These are phyloP conservation scores for Eustoma russellianum DNA, from an alignment of 257 asterid genomes.

Conservation along the genomic window DNA sequence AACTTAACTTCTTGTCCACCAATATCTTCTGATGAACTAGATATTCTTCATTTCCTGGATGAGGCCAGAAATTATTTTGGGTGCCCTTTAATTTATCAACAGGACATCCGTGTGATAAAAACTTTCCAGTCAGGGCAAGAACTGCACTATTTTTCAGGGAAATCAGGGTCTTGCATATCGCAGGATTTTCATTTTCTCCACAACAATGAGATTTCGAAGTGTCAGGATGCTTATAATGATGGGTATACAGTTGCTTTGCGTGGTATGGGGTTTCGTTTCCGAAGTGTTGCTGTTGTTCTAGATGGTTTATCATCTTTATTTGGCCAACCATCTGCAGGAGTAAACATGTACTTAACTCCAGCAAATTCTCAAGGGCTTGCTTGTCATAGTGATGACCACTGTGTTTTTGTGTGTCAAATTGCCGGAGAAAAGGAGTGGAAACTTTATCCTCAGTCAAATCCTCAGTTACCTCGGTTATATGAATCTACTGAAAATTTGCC, in stretches of 20 bases:
- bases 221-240: constrained; percentile 49
- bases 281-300: constrained; percentile 48
- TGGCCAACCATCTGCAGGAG: constrained; percentile 86
- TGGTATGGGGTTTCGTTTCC: constrained; percentile 61
- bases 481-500: constrained; percentile 22
- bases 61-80: constrained; percentile 52
- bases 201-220: constrained; percentile 38
- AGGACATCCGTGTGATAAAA: constrained; percentile 69
- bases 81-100: constrained; percentile 47
- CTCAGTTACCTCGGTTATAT: constrained; percentile 61
- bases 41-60: constrained; percentile 43
- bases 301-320: constrained; percentile 56
- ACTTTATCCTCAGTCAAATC: constrained; percentile 27
- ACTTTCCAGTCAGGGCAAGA: constrained; percentile 32
- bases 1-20: constrained; percentile 56
- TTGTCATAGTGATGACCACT: constrained; percentile 78
- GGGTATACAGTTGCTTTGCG: constrained; percentile 78
- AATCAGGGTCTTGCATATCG: constrained; percentile 17
- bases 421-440: constrained; percentile 56
- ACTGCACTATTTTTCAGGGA: constrained; percentile 43
- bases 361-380: constrained; percentile 71
- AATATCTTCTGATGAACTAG: constrained; percentile 52
- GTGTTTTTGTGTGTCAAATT: constrained; percentile 77
- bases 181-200: constrained; percentile 22
- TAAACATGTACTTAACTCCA: constrained; percentile 78